Conservation (phyloP, 805 yeast species). For the Kazachstania psychrophila region DNA sequence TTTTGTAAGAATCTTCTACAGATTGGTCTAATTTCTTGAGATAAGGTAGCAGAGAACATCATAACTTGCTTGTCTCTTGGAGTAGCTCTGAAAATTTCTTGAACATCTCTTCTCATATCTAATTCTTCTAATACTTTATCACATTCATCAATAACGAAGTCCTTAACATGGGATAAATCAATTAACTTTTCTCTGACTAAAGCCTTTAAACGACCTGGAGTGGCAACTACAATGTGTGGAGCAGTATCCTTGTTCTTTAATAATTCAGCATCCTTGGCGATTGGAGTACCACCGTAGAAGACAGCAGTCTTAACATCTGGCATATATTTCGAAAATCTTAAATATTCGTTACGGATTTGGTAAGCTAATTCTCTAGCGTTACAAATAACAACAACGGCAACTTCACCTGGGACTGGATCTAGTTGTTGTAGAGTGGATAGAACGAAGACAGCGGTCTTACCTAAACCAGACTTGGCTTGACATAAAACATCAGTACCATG, state of each 20-base stretch:
- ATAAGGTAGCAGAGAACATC: slow-evolving; percentile 97
- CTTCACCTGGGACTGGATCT: slow-evolving; percentile 96
- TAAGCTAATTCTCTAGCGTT: slow-evolving; percentile 98
- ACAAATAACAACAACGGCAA: slow-evolving; percentile 87
- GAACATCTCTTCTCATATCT: slow-evolving; percentile 97
- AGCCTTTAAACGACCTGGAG: slow-evolving; percentile 96
- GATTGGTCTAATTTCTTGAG: slow-evolving; percentile 89
- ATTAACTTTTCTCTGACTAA: slow-evolving; percentile 84
- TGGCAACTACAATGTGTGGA: slow-evolving; percentile 95
- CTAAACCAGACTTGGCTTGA: slow-evolving; percentile 99
- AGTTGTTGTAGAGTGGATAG: slow-evolving; percentile 92
- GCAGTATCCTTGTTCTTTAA: slow-evolving; percentile 86
- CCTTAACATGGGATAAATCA: slow-evolving; percentile 80
- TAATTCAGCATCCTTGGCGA: slow-evolving; percentile 74
- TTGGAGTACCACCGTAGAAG: slow-evolving; percentile 91
- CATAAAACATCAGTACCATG: slow-evolving; percentile 96
- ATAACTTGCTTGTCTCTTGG: slow-evolving; percentile 98
- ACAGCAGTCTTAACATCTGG: slow-evolving; percentile 96
- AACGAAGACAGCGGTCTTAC: slow-evolving; percentile 97
- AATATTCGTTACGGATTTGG: slow-evolving; percentile 94
- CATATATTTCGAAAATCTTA: slow-evolving; percentile 96
- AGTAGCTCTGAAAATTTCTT: slow-evolving; percentile 93
- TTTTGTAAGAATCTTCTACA: slow-evolving; percentile 98
- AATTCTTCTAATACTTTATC: slow-evolving; percentile 88
- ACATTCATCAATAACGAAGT: slow-evolving; percentile 95